A percentile compares a stretch with the other conserved stretches of the same genome.
These are phyloP conservation scores for Cyclotella kingstonii DNA, from an alignment of 108 stramenopile species.

Conservation along the genomic window DNA sequence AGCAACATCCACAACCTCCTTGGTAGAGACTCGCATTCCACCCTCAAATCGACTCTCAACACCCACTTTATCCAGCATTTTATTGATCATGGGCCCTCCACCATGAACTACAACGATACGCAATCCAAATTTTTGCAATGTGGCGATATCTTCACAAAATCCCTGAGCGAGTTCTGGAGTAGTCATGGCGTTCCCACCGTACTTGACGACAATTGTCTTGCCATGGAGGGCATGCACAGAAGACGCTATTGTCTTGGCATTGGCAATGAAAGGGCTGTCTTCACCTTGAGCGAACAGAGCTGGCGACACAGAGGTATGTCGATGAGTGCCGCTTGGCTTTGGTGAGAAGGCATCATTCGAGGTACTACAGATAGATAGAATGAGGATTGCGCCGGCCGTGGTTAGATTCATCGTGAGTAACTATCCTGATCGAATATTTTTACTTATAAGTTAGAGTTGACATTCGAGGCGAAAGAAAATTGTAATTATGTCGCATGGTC, in stretches of 20 bases:
- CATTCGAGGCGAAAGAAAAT: no score
- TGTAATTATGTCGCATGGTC: no score
- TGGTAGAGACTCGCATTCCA: slow-evolving; percentile 86
- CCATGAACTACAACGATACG: slow-evolving; percentile 92
- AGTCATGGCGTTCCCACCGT: slow-evolving; percentile 94
- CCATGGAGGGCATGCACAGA: slow-evolving; percentile 64
- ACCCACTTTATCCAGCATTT: slow-evolving; percentile 79
- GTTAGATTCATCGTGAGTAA: slow-evolving; percentile 14
- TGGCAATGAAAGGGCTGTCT: slow-evolving; percentile 42
- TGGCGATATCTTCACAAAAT: slow-evolving; percentile 83
- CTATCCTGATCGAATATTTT: no score
- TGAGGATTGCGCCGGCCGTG: slow-evolving; percentile 4
- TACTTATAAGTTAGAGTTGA: no score
- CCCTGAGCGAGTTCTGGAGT: slow-evolving; percentile 73
- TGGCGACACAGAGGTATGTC: neutral
- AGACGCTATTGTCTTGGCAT: slow-evolving; percentile 60
- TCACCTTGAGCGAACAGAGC: slow-evolving; percentile 9
- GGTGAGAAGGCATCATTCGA: neutral
- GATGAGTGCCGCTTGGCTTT: neutral
- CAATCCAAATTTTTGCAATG: slow-evolving; percentile 82
- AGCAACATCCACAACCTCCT: slow-evolving; percentile 91
- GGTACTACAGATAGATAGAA: neutral
- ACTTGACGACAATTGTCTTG: slow-evolving; percentile 82
- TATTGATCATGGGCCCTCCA: slow-evolving; percentile 92
- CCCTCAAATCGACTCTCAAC: slow-evolving; percentile 85